phyloP scores from a whole-genome alignment of 176 grass and related monocot species.

The Ensete ventricosum region DNA sequence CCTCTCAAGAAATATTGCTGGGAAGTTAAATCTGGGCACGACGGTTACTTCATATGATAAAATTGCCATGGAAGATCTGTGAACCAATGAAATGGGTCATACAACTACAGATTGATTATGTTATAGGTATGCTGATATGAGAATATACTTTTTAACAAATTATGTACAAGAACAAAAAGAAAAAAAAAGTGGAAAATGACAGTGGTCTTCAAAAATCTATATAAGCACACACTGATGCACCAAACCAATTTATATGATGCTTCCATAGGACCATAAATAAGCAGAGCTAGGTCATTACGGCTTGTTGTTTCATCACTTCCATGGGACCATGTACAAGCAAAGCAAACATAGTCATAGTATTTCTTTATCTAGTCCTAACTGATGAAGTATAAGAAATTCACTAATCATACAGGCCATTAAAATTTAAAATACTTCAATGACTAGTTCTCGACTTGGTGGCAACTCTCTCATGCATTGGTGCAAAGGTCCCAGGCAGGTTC shows the following conservation, averaged over 20 bases:
- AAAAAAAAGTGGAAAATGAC: no score
- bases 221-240: neutral
- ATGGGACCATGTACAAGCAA: neutral
- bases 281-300: neutral
- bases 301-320: no score
- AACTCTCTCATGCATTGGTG: neutral
- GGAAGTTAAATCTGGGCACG: slow-evolving; percentile 86
- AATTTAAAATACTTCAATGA: neutral
- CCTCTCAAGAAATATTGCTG: slow-evolving; percentile 91
- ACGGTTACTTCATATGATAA: slow-evolving; percentile 86
- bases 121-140: neutral
- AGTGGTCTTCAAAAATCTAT: neutral
- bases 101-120: neutral
- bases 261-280: neutral
- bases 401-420: neutral
- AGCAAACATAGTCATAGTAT: neutral
- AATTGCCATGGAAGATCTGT: slow-evolving; percentile 52
- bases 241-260: neutral
- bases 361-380: neutral
- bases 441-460: neutral
- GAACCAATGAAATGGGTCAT: slow-evolving; percentile 10
- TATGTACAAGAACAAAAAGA: no score
- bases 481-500: no score
- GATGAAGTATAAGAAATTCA: neutral
- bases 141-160: neutral